Evolutionary conservation across 1,284 basidiomycete genomes (phyloP), one percentile per base, ranked within the genome.

Genomic region (Melampsora abietis-canadensis): DNA sequence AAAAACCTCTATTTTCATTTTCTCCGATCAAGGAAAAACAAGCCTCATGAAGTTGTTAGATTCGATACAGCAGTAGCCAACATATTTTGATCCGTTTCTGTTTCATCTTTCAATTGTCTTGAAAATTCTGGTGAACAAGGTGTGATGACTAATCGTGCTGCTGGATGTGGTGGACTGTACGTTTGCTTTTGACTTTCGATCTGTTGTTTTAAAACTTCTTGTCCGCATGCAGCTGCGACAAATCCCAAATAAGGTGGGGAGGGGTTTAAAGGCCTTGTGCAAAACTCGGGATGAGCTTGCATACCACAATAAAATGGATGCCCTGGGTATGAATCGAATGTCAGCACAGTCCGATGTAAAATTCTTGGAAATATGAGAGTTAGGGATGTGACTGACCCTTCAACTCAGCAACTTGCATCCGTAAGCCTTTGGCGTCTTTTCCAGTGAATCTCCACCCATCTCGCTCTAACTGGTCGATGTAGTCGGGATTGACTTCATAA

Each of bases 211-310:
- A 98, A 85, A 0, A 90, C 86, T 0, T 81, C 74, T 4, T 79
- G 48, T 0, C 89, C 88, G 51, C 88, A 89, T 0, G 95, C 85
- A 0, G 96, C 94, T 2, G 95, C 89, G 57, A 99, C 87, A 81
- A 99, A 90, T 17, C 96, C 96, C 47, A 99, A 89, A 88, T 97
- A 98, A 0, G 94, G 90, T 2, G 95, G 95, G 0, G 93, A 96
- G 0, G 95, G 96, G 84, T 99, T 98, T 67, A 99, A 85, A 1
- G 95, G 95, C n/a, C 95, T 89, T 24, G 95, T 95, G 84, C 94
- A 98, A 84, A 99, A 95, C 83, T 99, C 95, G 2, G 95, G 95
- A 81, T 99, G 95, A 0, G 96, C 93, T 84, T 99, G 95, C 75
- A 98, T 86, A 59, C 89, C 96, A 73, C 97, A 85, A 82, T 95